Base-by-base conservation (phyloP, 140 eudicot genomes). In the Senecio squalidus region DNA sequence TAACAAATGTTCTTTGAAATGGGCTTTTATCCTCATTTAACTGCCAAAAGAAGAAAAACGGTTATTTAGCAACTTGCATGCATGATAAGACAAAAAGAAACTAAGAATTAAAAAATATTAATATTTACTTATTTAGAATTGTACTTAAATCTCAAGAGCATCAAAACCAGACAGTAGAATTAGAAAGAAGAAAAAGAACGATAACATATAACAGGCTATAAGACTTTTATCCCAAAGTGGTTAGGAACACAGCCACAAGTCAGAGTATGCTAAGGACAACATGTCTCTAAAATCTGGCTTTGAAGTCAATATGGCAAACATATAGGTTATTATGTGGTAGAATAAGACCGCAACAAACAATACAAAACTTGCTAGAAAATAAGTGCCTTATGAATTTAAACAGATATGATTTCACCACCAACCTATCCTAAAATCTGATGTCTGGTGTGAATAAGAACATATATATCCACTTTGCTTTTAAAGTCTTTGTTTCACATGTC, bases 1-100 rank as follows among this genome's bases (percentile, higher is more conserved):
- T 92, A 59, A 87, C 98, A 80, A 87, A 92, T 41, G 96, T 92
- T 41, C 96, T 62, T 75, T 92, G 98, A 62, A 92, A 92, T 55
- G 98, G 98, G 74, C 98, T 92, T 68, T 87, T 92, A 29, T 87
- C 98, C 6, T 83, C 95, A 65, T 92, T 92, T 79, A 92, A 79
- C 98, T 92, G 92, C 74, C 40, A 69, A 55, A 31, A 63, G 72
- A 33, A 77, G 40, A 25, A 21, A 34, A 71, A 48, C 36, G 9
- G 5, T 58, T 64, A 30, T 39, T 69, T 54, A 8, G 66, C 24
- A 23, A 51, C 41, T 25, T 55, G n/a, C 36, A 28, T 53, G 23
- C 5, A 27, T 28, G 26, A 53, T 53, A 52, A 1, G 13, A 24
- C 6, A 38, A 38, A 38, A 8, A 51, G 25, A 51, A 25, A 23